Base-by-base conservation (phyloP, 1,284 basidiomycete genomes). In the Leccinum fuscescens region DNA sequence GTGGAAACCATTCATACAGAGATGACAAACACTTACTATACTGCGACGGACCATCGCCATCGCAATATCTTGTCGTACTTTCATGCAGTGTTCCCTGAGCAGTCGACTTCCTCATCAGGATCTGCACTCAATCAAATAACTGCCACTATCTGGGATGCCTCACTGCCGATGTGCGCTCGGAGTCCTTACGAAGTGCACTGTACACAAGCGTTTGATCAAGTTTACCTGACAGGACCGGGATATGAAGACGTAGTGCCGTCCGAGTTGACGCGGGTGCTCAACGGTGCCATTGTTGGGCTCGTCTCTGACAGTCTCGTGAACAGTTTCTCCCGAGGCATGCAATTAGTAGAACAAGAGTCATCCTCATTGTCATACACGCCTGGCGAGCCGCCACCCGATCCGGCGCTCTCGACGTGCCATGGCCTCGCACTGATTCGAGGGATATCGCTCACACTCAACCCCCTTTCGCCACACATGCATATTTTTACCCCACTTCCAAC, bases 271-370 rank as follows among this genome's bases (percentile, higher is more conserved):
- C 77, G 84, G 3, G 93, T 93, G 1, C 77, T 98, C 50, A 94
- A 94, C 64, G 90, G 91, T 0, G 85, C 88, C 1, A 67, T 98
- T 22, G 92, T 97, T 6, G 94, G 83, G 0, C 80, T 96, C 4
- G 79, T 93, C 7, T 76, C 76, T 8, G 14, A 4, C 15, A 42
- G 20, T 20, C 22, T 46, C 12, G 1, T 53, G 12, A 39, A 37
- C 39, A 12, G 7, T 0, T 15, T 24, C 14, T 31, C 59, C 49
- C 57, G 49, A 52, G n/a, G 53, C 1, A 4, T 27, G 8, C 58
- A 44, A 7, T 31, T 57, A 7, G 52, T 42, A 15, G 31, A 62
- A 7, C n/a, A 57, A 9, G 62, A 53, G 7, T 3, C 29, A 20
- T 35, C 54, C 20, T 51, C 27, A 3, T 65, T 87, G 2, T 79